These are phyloP conservation scores for Fusarium nisikadoi DNA, from an alignment of 2,329 filamentous ascomycete genomes.

Conservation along the genomic window DNA sequence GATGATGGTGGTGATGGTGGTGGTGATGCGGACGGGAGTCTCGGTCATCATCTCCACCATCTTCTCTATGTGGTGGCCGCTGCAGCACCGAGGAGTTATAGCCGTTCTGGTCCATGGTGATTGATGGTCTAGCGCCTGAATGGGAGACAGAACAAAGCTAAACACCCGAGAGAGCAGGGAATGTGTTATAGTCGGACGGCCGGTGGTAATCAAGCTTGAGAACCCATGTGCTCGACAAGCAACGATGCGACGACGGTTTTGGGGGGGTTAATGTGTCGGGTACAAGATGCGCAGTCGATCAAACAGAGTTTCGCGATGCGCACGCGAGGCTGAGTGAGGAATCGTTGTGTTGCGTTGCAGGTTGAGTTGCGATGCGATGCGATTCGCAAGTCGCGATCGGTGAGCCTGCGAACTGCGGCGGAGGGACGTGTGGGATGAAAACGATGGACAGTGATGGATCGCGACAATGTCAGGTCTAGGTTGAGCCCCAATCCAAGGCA, in stretches of 20 bases:
- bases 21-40: constrained; percentile 48
- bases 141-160: constrained; percentile 27
- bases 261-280: constrained; percentile 10
- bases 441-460: constrained; percentile 25
- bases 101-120: constrained; percentile 57
- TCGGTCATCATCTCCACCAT: constrained; percentile 53
- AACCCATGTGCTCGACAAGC: constrained; percentile 43
- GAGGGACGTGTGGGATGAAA: constrained; percentile 6
- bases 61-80: constrained; percentile 52
- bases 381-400: constrained; percentile 38
- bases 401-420: constrained; percentile 35
- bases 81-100: constrained; percentile 63
- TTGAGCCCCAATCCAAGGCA: constrained; percentile 26
- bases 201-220: constrained; percentile 37
- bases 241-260: constrained; percentile 35
- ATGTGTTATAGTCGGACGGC: constrained; percentile 32
- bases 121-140: constrained; percentile 36
- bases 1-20: constrained; percentile 50
- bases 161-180: constrained; percentile 26
- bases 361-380: constrained; percentile 24
- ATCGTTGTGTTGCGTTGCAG: constrained; percentile 6
- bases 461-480: constrained; percentile 33
- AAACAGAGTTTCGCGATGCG: constrained; percentile 41
- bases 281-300: constrained; percentile 35
- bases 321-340: constrained; percentile 38